Base-by-base conservation (phyloP, 1,284 basidiomycete species). In the Ustilago xerochloae region DNA sequence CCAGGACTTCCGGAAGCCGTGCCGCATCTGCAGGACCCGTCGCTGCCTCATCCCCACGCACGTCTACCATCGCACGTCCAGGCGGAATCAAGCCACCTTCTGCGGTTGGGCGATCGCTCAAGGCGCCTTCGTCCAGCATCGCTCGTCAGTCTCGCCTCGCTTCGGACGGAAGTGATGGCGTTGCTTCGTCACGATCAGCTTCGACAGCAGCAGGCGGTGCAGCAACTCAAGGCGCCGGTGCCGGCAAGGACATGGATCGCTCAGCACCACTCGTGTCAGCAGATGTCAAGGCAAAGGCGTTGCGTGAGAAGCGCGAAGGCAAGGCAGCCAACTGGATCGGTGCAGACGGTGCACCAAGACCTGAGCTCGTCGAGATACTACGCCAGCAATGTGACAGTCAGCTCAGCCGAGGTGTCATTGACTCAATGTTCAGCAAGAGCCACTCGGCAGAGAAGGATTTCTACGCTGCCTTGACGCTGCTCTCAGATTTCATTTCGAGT, bases 381-480 rank as follows among this genome's bases (percentile, higher is more conserved):
- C 91, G 94, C 69, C 89, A 89, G 72, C 97, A 99, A 84, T 97
- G 97, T 92, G 94, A 97, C 77, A 88, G 90, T 1, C 89, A 92
- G 79, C 88, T 89, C 13, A 91, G 91, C 12, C 90, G 90, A 62
- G 91, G 93, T 6, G 86, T 98, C 4, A 84, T 92, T n/a, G 86
- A 88, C 6, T 89, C 90, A 35, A 87, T 99, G 45, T 99, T 99
- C 87, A 74, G 83, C 82, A 93, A 92, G 74, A 96, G 97, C 81
- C 96, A 99, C 85, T 93, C 92, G 75, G 93, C 94, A 2, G 91
- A 99, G 75, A 95, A 94, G 80, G 97, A 99, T 83, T 91, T 92
- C 79, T 89, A 97, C 63, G 87, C 88, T 24, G 97, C 92, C 0
- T 86, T 99, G 53, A 87, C 88, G 1, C 87, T 88, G 52, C 96